A percentile compares a stretch with the other conserved stretches of the same genome.
These are phyloP conservation scores for Alternaria hordeiaustralica DNA, from an alignment of 2,329 filamentous ascomycete genomes.

Conservation along the genomic window DNA sequence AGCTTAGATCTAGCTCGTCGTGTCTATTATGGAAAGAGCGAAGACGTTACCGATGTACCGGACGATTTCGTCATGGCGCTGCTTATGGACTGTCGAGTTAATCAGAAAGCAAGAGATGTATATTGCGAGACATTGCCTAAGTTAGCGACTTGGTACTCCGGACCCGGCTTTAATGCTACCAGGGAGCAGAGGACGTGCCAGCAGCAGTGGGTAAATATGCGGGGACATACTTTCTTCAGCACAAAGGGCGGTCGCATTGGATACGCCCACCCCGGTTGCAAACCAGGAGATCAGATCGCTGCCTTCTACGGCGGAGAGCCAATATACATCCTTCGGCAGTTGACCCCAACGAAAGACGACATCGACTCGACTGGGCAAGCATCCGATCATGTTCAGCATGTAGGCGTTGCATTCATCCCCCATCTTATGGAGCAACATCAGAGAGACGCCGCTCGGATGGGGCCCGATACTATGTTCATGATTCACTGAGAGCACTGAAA, in stretches of 20 bases:
- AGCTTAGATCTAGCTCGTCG: not conserved
- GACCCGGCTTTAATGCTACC: too few relatives aligned
- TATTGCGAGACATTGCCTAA: rapidly evolving
- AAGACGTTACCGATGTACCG: not conserved
- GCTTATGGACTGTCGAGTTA: not conserved
- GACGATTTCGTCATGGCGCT: not conserved
- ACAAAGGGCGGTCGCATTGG: not conserved
- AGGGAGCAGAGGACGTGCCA: too few relatives aligned
- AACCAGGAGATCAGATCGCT: not conserved
- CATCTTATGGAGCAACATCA: not conserved
- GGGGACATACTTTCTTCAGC: not conserved
- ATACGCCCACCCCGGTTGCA: not conserved
- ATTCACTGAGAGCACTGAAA: not conserved
- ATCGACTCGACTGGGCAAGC: too few relatives aligned
- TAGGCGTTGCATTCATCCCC: not conserved
- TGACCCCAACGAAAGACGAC: rapidly evolving
- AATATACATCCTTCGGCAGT: not conserved
- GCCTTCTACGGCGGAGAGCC: not conserved
- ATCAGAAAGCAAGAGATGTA: rapidly evolving
- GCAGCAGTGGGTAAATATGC: too few relatives aligned
- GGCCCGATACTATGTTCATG: not conserved
- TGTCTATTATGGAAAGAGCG: not conserved
- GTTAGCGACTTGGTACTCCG: not conserved
- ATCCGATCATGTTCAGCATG: not conserved
- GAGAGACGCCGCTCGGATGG: not conserved